Percentiles rank a stretch among this genome's conserved stretches.
Conservation (phyloP, 1,139 yeast species). For the Entelexis paramagnoliae region DNA sequence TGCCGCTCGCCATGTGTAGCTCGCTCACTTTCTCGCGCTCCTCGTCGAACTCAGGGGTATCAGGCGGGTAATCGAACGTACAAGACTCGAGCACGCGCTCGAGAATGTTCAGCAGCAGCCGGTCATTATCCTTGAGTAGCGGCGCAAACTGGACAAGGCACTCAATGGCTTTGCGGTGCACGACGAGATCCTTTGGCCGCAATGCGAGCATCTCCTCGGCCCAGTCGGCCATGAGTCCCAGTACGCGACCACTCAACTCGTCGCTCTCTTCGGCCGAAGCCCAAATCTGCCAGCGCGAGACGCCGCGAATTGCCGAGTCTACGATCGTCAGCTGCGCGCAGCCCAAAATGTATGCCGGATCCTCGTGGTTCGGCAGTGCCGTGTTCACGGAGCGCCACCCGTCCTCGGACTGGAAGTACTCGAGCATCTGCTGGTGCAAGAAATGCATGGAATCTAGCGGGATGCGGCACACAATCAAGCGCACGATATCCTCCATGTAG, state of each 20-base stretch:
- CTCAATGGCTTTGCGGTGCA: slow-evolving; percentile 78
- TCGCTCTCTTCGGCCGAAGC: slow-evolving; percentile 40
- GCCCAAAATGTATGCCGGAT: slow-evolving; percentile 65
- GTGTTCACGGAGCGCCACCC: slow-evolving; percentile 58
- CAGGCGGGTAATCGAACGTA: slow-evolving; percentile 57
- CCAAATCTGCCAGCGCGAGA: slow-evolving; percentile 96
- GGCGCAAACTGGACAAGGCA: slow-evolving; percentile 97
- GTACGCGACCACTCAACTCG: slow-evolving; percentile 51
- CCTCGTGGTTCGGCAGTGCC: slow-evolving; percentile 36
- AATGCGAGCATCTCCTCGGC: slow-evolving; percentile 69
- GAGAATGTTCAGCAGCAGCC: slow-evolving; percentile 64
- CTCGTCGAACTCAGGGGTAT: slow-evolving; percentile 28
- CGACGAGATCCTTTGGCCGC: slow-evolving; percentile 66
- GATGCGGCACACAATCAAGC: slow-evolving; percentile 75
- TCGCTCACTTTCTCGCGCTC: slow-evolving; percentile 62
- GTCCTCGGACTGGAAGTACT: slow-evolving; percentile 60
- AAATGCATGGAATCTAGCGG: slow-evolving; percentile 75
- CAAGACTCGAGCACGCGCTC: slow-evolving; percentile 84
- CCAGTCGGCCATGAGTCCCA: slow-evolving; percentile 58
- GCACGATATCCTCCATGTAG: slow-evolving; percentile 79
- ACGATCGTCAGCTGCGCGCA: slow-evolving; percentile 75
- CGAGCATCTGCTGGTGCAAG: slow-evolving; percentile 65
- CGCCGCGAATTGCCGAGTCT: slow-evolving; percentile 84
- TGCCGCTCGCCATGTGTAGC: slow-evolving; percentile 83
- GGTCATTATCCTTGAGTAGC: slow-evolving; percentile 49